phyloP scores from a whole-genome alignment of 139 green algal species.

The Picochlorum sp. region DNA sequence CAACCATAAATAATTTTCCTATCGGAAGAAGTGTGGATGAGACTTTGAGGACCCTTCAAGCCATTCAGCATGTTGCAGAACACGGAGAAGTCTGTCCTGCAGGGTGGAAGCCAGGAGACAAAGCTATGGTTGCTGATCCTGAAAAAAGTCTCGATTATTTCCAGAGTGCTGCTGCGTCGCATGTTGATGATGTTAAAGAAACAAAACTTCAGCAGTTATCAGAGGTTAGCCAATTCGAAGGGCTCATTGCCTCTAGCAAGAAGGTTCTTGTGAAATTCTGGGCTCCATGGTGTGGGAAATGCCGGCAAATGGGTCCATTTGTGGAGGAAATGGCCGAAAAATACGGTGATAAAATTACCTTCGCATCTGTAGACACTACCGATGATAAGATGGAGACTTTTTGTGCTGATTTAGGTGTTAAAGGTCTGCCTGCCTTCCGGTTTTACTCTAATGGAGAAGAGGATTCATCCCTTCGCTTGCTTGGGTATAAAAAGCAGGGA shows the following conservation, averaged over 20 bases:
- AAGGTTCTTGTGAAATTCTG: slow-evolving; percentile 40
- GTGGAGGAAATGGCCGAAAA: slow-evolving; percentile 55
- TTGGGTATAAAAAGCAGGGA: slow-evolving; percentile 63
- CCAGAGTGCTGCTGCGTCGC: not conserved
- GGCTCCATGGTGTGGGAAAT: slow-evolving; percentile 49
- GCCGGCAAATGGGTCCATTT: slow-evolving; percentile 56
- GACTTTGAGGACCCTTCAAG: slow-evolving; percentile 88
- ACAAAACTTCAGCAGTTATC: slow-evolving; percentile 17
- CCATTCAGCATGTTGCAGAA: slow-evolving; percentile 81
- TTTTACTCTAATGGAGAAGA: slow-evolving; percentile 67
- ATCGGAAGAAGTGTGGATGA: slow-evolving; percentile 93
- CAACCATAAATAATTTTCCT: slow-evolving; percentile 95
- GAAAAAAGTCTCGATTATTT: slow-evolving; percentile 77
- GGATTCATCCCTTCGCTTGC: slow-evolving; percentile 25
- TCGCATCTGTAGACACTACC: slow-evolving; percentile 68
- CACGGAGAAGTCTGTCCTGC: slow-evolving; percentile 70
- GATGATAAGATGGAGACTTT: slow-evolving; percentile 45
- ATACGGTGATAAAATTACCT: slow-evolving; percentile 40
- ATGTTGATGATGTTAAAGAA: not conserved
- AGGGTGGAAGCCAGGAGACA: slow-evolving; percentile 86
- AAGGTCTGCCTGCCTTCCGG: slow-evolving; percentile 59
- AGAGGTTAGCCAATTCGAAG: slow-evolving; percentile 25
- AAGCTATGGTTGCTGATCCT: slow-evolving; percentile 77
- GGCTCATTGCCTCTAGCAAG: slow-evolving; percentile 12
- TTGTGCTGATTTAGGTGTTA: slow-evolving; percentile 42